Conservation (phyloP, 176 grass and related monocot genomes). For the Rhynchospora tenuis region DNA sequence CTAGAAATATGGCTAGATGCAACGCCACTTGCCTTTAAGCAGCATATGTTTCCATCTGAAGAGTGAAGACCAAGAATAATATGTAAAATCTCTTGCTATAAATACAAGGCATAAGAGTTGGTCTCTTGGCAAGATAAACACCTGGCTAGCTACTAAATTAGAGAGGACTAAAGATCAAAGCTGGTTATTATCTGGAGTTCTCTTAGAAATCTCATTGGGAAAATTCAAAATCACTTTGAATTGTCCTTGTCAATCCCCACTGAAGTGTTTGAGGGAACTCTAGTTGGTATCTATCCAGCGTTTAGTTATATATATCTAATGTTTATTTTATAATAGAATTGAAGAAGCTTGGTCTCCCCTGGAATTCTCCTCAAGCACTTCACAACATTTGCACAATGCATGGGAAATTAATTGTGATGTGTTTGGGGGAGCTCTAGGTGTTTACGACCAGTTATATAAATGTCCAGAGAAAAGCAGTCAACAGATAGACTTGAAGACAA, state of each 20-base stretch:
- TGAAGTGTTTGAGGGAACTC: conserved; percentile 17
- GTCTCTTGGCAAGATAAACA: neutral
- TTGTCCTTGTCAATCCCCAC: too few relatives aligned
- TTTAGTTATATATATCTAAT: neutral
- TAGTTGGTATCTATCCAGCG: conserved; percentile 6
- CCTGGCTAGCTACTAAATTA: neutral
- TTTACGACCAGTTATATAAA: neutral
- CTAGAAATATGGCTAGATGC: neutral
- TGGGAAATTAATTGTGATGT: conserved; percentile 25
- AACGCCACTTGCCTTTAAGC: neutral
- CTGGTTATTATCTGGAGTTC: conserved; percentile 25
- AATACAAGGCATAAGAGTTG: neutral
- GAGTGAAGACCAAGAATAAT: neutral
- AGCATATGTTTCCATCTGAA: neutral
- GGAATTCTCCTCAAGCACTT: conserved; percentile 49
- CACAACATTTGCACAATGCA: neutral
- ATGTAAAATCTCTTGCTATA: neutral
- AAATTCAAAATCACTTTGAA: too few relatives aligned
- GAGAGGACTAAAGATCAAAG: neutral
- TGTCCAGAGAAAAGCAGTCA: too few relatives aligned
- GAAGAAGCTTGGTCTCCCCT: conserved; percentile 14
- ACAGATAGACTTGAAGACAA: neutral
- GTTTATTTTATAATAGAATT: neutral
- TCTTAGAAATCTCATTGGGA: neutral
- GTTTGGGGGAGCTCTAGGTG: conserved; percentile 47